Evolutionary conservation across 495 filamentous ascomycete species (phyloP), one percentile per base, ranked within the genome.

Genomic region (Talaromyces liani): DNA sequence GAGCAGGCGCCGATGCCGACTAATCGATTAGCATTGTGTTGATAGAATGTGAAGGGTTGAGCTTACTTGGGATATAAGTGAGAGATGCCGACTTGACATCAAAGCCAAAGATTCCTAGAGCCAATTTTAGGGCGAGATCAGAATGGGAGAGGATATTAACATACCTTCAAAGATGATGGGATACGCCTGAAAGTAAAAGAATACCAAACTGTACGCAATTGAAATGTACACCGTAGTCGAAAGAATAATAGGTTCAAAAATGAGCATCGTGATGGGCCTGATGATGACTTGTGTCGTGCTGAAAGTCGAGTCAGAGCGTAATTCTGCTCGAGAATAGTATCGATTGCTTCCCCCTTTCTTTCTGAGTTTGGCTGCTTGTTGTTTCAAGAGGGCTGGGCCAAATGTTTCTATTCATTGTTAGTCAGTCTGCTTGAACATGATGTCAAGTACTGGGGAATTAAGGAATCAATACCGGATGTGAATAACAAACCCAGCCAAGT

Each of bases 141-240:
- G 9, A 9, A 36, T 36, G 10, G 33, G 10, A 34, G 33, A 34
- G 10, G 9, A 36, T 7, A 24, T 36, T 31, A 12, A 59, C 63
- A 49, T 68, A 74, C 75, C 68, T 64, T 81, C 68, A 70, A 86
- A 89, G 60, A 89, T 88, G 14, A 89, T 77, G 0, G 87, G 87
- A 67, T 82, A 89, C 4, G 84, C 82, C 60, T 88, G 82, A 65
- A 91, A 89, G 64, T 82, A 88, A 67, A 91, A 76, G 58, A 73
- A 91, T 65, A 93, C 91, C 45, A 92, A 86, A n/a, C 83, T 84
- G 69, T 91, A 92, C 14, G 85, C 80, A 3, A 90, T 73, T 0
- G 87, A 80, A 2, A 91, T 79, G 71, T 90, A 92, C 9, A 91
- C 72, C 41, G 87, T 89, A 53, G 68, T 75, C 1, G 61, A 59